These are phyloP conservation scores for Lachnellula occidentalis DNA, from an alignment of 2,329 filamentous ascomycete species.

Conservation along the genomic window DNA sequence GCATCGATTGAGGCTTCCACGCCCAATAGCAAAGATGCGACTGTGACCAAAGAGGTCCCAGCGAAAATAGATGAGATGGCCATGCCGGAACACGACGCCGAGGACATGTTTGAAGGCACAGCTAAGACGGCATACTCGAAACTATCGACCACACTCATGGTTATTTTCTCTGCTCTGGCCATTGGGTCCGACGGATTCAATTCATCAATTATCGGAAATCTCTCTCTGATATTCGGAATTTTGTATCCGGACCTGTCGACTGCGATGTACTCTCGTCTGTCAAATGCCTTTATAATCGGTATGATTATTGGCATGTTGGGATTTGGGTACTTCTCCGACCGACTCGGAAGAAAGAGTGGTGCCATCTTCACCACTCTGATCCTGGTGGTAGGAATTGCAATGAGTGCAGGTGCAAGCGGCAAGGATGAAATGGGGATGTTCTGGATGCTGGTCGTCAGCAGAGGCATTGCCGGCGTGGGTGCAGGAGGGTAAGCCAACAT, in stretches of 20 bases:
- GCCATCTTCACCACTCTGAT: constrained; percentile 42
- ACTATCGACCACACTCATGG: constrained; percentile 38
- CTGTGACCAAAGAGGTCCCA: too few species aligned
- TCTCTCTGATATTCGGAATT: constrained; percentile 37
- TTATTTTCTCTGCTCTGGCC: constrained; percentile 41
- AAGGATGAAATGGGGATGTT: constrained; percentile 30
- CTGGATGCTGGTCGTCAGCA: constrained; percentile 37
- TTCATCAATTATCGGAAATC: constrained; percentile 40
- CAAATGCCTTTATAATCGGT: constrained; percentile 51
- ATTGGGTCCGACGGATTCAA: constrained; percentile 44
- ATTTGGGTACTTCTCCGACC: constrained; percentile 45
- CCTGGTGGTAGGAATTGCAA: constrained; percentile 34
- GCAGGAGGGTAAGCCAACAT: constrained; percentile 30
- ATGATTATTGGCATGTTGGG: constrained; percentile 51
- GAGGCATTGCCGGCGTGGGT: constrained; percentile 39
- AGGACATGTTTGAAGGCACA: not conserved
- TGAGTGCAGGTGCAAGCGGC: constrained; percentile 35
- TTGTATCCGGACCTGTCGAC: constrained; percentile 41
- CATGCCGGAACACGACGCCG: too few species aligned
- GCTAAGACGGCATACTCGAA: constrained; percentile 33
- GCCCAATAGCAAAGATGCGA: too few species aligned
- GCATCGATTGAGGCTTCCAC: too few species aligned
- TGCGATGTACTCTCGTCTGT: constrained; percentile 44
- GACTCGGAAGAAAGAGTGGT: constrained; percentile 43
- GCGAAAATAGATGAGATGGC: too few species aligned